phyloP scores from a whole-genome alignment of 306 rosid species.

The Castanea sativa region DNA sequence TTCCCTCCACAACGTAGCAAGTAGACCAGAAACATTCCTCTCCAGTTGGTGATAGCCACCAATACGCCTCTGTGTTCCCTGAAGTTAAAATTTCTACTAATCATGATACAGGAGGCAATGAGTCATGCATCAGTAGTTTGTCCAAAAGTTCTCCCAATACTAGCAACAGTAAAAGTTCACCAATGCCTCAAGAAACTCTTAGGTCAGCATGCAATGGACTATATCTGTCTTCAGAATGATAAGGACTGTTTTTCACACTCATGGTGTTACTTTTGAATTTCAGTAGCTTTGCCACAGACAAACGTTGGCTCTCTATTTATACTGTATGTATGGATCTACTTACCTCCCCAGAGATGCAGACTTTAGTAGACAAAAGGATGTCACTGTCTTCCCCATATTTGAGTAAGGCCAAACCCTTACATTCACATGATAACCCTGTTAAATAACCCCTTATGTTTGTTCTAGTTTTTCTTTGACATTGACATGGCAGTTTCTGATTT shows the following conservation, averaged over 20 bases:
- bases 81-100: conserved; percentile 31
- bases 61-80: conserved; percentile 33
- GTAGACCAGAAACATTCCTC: conserved; percentile 24
- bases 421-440: conserved; percentile 6
- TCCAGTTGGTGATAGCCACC: conserved; percentile 36
- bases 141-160: conserved; percentile 32
- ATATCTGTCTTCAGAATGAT: conserved; percentile 14
- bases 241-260: conserved; percentile 18
- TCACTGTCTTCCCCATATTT: conserved; percentile 28
- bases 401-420: conserved; percentile 42
- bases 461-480: neutral
- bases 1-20: conserved; percentile 11
- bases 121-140: conserved; percentile 23
- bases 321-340: conserved; percentile 62
- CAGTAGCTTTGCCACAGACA: conserved; percentile 54
- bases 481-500: neutral
- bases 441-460: neutral
- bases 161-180: conserved; percentile 23
- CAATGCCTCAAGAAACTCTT: conserved; percentile 27
- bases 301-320: conserved; percentile 58
- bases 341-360: conserved; percentile 55
- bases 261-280: conserved; percentile 29
- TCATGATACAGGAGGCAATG: conserved; percentile 18
- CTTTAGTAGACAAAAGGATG: conserved; percentile 33
- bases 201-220: conserved; percentile 33